Percentiles rank a stretch among this genome's conserved stretches.
Evolutionary conservation across 2,329 filamentous ascomycete genomes (phyloP).

Genomic region (Purpureocillium takamizusanense): DNA sequence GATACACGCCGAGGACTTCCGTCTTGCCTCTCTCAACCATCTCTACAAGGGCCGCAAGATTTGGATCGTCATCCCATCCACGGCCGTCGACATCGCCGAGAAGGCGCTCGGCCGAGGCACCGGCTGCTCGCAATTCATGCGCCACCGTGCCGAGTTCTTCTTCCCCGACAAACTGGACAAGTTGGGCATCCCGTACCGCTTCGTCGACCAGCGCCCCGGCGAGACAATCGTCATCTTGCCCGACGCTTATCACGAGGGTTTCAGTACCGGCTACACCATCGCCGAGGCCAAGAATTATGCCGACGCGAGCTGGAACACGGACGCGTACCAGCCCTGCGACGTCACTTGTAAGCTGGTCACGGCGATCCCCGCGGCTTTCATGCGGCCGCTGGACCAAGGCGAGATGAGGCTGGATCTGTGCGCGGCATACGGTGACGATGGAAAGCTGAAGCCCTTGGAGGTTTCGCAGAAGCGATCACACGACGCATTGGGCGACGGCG

Average conservation of each 20-base stretch:
- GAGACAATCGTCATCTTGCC: conserved; percentile 30
- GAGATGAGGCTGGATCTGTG: conserved; percentile 25
- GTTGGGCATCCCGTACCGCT: conserved; percentile 25
- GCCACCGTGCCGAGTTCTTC: conserved; percentile 30
- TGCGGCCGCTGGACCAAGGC: conserved; percentile 20
- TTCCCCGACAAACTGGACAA: conserved; percentile 29
- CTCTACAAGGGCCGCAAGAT: conserved; percentile 30
- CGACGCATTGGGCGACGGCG: background rate
- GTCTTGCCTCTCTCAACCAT: conserved; percentile 28
- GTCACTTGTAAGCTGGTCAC: conserved; percentile 21
- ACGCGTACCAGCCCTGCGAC: conserved; percentile 25
- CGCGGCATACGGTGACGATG: conserved; percentile 13
- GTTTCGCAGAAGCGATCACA: background rate
- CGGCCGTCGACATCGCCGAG: conserved; percentile 24
- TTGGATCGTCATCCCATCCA: conserved; percentile 28
- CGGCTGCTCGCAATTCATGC: conserved; percentile 30
- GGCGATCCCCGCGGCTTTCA: conserved; percentile 24
- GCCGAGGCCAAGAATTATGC: conserved; percentile 32
- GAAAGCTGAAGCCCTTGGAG: conserved; percentile 1
- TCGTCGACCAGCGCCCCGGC: conserved; percentile 27
- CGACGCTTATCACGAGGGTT: conserved; percentile 30
- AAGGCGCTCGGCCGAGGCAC: conserved; percentile 20
- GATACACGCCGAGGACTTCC: conserved; percentile 30
- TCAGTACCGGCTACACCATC: conserved; percentile 31
- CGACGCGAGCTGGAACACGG: conserved; percentile 23